These are phyloP conservation scores for Lactifluus piperatus DNA, from an alignment of 768 basidiomycete genomes.

Conservation along the genomic window DNA sequence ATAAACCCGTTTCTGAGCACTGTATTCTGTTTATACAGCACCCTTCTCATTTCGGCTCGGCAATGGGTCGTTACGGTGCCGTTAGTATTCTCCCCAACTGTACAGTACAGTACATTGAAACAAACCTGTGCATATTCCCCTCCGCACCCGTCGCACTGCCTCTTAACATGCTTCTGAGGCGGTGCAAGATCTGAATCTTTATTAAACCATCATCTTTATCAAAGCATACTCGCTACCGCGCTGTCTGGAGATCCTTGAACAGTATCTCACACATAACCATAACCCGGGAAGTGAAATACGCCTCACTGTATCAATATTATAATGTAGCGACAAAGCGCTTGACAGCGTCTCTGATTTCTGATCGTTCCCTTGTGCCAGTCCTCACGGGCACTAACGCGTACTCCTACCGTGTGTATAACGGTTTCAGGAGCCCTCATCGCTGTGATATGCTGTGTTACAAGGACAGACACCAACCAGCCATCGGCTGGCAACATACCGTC, in stretches of 20 bases:
- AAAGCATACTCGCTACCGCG: no score
- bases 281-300: no score
- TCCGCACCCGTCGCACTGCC: background rate
- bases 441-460: background rate
- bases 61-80: background rate
- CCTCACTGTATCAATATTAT: no score
- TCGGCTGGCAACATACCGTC: background rate
- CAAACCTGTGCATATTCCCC: background rate
- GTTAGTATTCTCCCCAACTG: background rate
- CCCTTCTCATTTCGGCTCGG: background rate
- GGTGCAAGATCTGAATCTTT: no score
- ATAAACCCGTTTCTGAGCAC: no score
- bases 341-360: slow-evolving; percentile 5
- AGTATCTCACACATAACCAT: no score
- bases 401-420: background rate
- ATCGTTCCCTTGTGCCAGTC: background rate
- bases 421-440: background rate
- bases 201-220: no score
- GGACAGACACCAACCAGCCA: background rate
- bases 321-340: background rate
- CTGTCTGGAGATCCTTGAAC: no score
- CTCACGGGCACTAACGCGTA: background rate
- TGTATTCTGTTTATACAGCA: no score
- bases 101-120: background rate
- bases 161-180: no score